phyloP scores from a whole-genome alignment of 257 asterid genomes.

The Plantago ovata region DNA sequence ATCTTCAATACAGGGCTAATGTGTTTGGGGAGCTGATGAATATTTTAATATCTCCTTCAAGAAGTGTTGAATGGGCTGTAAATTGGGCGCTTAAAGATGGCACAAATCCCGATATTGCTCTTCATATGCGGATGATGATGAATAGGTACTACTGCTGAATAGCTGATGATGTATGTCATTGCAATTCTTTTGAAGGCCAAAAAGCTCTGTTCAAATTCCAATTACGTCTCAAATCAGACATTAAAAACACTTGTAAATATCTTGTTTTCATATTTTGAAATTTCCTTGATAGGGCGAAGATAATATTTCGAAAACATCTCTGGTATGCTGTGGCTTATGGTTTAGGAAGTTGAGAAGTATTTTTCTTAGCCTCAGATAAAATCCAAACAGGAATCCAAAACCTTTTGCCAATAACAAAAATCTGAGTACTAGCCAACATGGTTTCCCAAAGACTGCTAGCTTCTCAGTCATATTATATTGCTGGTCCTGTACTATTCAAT shows the following conservation, averaged over 20 bases:
- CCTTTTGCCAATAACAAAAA: constrained; percentile 4
- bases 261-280: too few relatives aligned
- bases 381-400: too few relatives aligned
- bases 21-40: constrained; percentile 97
- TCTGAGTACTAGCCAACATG: constrained; percentile 3
- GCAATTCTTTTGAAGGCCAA: too few relatives aligned
- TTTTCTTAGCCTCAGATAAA: too few relatives aligned
- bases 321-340: neutral
- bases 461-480: neutral
- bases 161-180: constrained; percentile 4
- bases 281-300: too few relatives aligned
- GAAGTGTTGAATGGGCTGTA: constrained; percentile 56
- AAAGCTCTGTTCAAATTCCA: too few relatives aligned
- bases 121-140: constrained; percentile 99
- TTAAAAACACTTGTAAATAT: too few relatives aligned
- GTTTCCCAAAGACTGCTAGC: constrained; percentile 12
- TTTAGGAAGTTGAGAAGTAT: neutral
- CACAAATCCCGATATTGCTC: constrained; percentile 75
- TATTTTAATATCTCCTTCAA: constrained; percentile 77
- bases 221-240: too few relatives aligned
- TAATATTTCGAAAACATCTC: too few relatives aligned
- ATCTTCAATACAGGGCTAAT: constrained; percentile 72
- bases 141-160: constrained; percentile 52
- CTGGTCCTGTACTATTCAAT: too few relatives aligned
- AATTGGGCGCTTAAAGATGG: constrained; percentile 70